These are phyloP conservation scores for Psilocybe tampanensis DNA, from an alignment of 768 basidiomycete genomes.

Conservation along the genomic window DNA sequence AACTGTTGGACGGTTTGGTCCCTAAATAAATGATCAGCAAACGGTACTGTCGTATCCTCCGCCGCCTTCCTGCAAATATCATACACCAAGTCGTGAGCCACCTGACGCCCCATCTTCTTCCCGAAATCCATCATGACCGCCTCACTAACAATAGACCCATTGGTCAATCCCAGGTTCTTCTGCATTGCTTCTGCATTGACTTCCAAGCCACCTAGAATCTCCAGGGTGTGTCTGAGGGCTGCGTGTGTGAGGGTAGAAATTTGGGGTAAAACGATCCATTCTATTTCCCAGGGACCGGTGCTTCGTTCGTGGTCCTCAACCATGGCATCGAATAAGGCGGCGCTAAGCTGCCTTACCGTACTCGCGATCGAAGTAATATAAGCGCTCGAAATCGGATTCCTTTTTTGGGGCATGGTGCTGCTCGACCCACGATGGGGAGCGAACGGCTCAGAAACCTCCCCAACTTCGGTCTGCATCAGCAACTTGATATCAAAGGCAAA, in stretches of 20 bases:
- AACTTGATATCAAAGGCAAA: constrained; percentile 47
- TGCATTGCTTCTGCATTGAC: constrained; percentile 42
- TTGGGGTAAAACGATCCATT: constrained; percentile 50
- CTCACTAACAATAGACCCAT: constrained; percentile 44
- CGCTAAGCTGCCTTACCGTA: constrained; percentile 40
- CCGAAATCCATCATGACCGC: constrained; percentile 52
- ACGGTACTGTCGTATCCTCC: constrained; percentile 20
- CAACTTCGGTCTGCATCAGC: constrained; percentile 50
- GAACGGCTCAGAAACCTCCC: constrained; percentile 46
- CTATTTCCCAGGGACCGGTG: constrained; percentile 53
- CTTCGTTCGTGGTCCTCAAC: constrained; percentile 51
- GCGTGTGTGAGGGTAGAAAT: constrained; percentile 45
- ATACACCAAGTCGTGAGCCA: constrained; percentile 47
- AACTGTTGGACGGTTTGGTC: constrained; percentile 28
- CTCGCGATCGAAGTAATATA: constrained; percentile 47
- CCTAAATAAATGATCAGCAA: constrained; percentile 34
- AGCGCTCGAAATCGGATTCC: constrained; percentile 47
- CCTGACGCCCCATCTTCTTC: constrained; percentile 42
- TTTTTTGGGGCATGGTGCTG: constrained; percentile 53
- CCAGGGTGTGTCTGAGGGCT: constrained; percentile 36
- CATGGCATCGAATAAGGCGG: constrained; percentile 46
- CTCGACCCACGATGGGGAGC: constrained; percentile 46
- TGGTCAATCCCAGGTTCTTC: constrained; percentile 39
- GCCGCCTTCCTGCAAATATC: constrained; percentile 38
- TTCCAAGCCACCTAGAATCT: constrained; percentile 39